Base-by-base conservation (phyloP, 345 rosid species). In the Melaleuca quinquenervia region DNA sequence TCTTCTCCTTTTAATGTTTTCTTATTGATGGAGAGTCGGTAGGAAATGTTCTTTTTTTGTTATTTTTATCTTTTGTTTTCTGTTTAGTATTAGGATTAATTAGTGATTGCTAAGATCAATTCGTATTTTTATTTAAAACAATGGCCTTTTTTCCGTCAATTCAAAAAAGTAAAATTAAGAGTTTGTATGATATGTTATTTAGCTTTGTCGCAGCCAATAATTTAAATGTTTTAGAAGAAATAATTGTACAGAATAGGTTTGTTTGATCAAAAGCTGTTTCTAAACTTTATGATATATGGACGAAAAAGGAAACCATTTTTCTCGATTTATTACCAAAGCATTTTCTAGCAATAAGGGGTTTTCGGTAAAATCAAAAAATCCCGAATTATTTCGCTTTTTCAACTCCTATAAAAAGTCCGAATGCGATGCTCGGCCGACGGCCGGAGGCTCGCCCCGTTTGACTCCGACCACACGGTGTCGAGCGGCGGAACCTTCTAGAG, bases 1-100 rank as follows among this genome's bases (percentile, higher is more conserved):
- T 26, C 0, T 1, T 1, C 3, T 4, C 3, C 5, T n/a, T 6
- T 13, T 62, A 0, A 62, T 62, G 11, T 62, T 29, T 29, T 29
- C 75, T 29, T 62, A 8, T 64, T 16, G 76, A 32, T 16, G 76
- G 76, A 64, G 45, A 32, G 12, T 64, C 16, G 76, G 76, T 62
- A 7, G 44, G 21, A 29, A 7, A n/a, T 1, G 76, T 15, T 32
- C 6, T 14, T 62, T 29, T 11, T 62, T 27, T n/a, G 74, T 60
- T 13, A 13, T 26, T 60, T 60, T 60, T 27, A 27, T 60, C 20
- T 27, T 60, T 60, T 60, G 5, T 14, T 62, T 29, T 62, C 11
- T 7, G 29, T 62, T 62, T 62, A 29, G 2, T 15, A 15, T 7
- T 29, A 64, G 45, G 24, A 45, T 64, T 32, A 21, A 64, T 16